Conservation (phyloP, 805 yeast genomes). For the Lipomyces yamadae region DNA sequence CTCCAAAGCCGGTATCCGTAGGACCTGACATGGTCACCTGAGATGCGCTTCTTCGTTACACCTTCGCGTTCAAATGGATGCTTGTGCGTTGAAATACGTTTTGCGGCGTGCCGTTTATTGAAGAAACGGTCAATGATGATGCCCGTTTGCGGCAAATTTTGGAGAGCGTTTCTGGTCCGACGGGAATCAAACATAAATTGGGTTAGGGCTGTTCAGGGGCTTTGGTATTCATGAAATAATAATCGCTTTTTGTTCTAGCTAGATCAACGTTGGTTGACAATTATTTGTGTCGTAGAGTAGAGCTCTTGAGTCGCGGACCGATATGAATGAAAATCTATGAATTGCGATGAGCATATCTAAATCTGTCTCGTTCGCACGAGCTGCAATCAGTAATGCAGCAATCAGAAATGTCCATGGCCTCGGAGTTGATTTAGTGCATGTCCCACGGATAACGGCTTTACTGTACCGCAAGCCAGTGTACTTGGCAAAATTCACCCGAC, state of each 20-base stretch:
- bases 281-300: background rate
- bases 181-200: background rate
- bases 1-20: background rate
- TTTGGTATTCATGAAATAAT: too few relatives aligned
- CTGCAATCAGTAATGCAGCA: background rate
- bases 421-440: conserved; percentile 29
- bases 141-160: background rate
- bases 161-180: background rate
- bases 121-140: background rate
- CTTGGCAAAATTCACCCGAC: conserved; percentile 16
- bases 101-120: background rate
- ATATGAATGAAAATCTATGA: background rate
- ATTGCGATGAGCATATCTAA: background rate
- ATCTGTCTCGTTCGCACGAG: background rate
- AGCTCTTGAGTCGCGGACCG: background rate
- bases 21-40: background rate
- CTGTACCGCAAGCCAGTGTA: conserved; percentile 18
- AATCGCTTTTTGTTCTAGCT: background rate
- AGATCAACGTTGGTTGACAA: background rate
- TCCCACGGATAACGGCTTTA: conserved; percentile 25
- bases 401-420: conserved; percentile 15
- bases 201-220: background rate
- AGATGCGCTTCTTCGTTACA: background rate
- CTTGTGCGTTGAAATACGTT: background rate
- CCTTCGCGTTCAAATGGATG: background rate